Evolutionary conservation across 495 filamentous ascomycete genomes (phyloP).

Genomic region (Aspergillus sclerotiicarbonarius): DNA sequence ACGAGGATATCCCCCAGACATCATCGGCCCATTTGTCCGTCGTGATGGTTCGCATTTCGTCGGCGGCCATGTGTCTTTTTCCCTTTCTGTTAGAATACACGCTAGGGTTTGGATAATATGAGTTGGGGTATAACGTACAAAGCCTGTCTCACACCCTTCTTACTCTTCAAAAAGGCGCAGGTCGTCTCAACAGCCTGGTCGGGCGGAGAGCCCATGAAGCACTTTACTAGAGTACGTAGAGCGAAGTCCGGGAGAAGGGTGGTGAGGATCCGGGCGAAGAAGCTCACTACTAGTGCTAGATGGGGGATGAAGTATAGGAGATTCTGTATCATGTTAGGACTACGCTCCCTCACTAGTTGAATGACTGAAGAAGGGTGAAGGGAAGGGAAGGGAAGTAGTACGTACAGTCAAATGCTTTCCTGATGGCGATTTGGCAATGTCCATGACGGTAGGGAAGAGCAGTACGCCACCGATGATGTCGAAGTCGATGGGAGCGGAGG

Average conservation of each 20-base stretch:
- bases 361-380: background rate
- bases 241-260: conserved; percentile 40
- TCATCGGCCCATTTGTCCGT: conserved; percentile 76
- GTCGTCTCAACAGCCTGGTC: conserved; percentile 59
- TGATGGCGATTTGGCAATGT: conserved; percentile 65
- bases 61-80: conserved; percentile 57
- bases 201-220: conserved; percentile 52
- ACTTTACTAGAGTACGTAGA: conserved; percentile 43
- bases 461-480: conserved; percentile 61
- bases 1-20: conserved; percentile 64
- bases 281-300: conserved; percentile 52
- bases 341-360: background rate
- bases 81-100: background rate
- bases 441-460: conserved; percentile 74
- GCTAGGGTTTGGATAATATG: background rate
- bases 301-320: conserved; percentile 52
- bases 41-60: conserved; percentile 77
- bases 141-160: conserved; percentile 65
- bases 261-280: conserved; percentile 49
- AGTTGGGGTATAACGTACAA: conserved; percentile 46
- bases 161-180: conserved; percentile 58
- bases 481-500: conserved; percentile 22
- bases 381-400: conserved; percentile 5
- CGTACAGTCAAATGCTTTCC: conserved; percentile 57
- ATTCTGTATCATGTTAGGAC: conserved; percentile 16